phyloP scores from a whole-genome alignment of 495 filamentous ascomycete genomes.

The Emericellopsis terricola region DNA sequence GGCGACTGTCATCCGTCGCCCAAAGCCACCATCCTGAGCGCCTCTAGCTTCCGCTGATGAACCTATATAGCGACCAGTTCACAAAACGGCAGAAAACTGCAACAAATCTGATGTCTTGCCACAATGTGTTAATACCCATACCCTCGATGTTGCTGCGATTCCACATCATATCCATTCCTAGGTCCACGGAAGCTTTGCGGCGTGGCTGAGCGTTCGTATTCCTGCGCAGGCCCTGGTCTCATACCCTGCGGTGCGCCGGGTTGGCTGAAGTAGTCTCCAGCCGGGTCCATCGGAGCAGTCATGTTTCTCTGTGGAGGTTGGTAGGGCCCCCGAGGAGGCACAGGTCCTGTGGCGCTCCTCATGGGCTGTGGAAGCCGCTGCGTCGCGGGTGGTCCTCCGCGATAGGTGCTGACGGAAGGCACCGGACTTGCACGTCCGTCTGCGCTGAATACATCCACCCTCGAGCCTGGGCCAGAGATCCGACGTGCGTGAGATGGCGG shows the following conservation, averaged over 20 bases:
- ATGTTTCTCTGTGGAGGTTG: slow-evolving; percentile 27
- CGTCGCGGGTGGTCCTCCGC: slow-evolving; percentile 2
- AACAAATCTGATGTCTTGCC: too few species aligned
- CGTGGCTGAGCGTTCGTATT: slow-evolving; percentile 5
- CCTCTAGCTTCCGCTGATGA: too few species aligned
- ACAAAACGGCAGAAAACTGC: too few species aligned
- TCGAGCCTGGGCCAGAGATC: too few species aligned
- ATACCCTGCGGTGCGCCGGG: slow-evolving; percentile 9
- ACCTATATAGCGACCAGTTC: too few species aligned
- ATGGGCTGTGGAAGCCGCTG: slow-evolving; percentile 9
- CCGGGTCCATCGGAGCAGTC: slow-evolving; percentile 24
- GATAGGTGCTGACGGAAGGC: neutral
- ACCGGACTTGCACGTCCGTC: neutral
- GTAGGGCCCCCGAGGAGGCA: slow-evolving; percentile 15
- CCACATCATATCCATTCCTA: slow-evolving; percentile 11
- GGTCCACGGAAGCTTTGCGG: slow-evolving; percentile 5
- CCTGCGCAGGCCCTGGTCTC: slow-evolving; percentile 5
- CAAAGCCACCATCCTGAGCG: too few species aligned
- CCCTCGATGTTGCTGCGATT: slow-evolving; percentile 7
- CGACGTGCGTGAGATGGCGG: too few species aligned
- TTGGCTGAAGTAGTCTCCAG: slow-evolving; percentile 7
- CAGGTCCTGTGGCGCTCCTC: slow-evolving; percentile 20
- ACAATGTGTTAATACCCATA: neutral
- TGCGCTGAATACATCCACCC: too few species aligned
- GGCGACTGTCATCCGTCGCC: too few species aligned